These are phyloP conservation scores for Xylariaceae sp. DNA, from an alignment of 2,329 filamentous ascomycete species.

Conservation along the genomic window DNA sequence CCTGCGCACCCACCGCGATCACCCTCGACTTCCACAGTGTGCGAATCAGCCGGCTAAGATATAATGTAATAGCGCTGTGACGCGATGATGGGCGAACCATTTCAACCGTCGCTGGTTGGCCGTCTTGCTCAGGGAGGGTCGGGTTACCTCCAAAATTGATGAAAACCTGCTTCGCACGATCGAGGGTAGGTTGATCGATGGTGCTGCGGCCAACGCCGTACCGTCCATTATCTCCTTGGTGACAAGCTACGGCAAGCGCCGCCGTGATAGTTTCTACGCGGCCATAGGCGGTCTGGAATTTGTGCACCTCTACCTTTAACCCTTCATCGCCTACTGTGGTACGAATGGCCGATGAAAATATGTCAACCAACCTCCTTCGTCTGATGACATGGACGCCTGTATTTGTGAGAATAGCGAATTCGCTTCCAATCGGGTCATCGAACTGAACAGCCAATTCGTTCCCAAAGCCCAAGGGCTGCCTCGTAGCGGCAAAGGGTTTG, in stretches of 20 bases:
- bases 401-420: constrained; percentile 89
- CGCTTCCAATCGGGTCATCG: constrained; percentile 66
- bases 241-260: constrained; percentile 89
- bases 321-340: constrained; percentile 72
- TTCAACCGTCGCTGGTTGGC: constrained; percentile 69
- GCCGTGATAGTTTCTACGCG: constrained; percentile 85
- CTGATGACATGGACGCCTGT: constrained; percentile 84
- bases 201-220: constrained; percentile 70
- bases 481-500: constrained; percentile 64
- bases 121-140: constrained; percentile 71
- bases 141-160: constrained; percentile 91
- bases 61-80: constrained; percentile 82
- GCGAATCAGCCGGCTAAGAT: constrained; percentile 81
- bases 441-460: constrained; percentile 98
- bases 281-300: constrained; percentile 82
- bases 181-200: constrained; percentile 79
- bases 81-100: constrained; percentile 83
- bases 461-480: constrained; percentile 73
- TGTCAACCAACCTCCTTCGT: constrained; percentile 80
- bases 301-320: constrained; percentile 74
- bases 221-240: constrained; percentile 73
- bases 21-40: constrained; percentile 83
- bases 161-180: constrained; percentile 80
- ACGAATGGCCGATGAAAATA: constrained; percentile 80
- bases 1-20: constrained; percentile 47